Percentiles rank a stretch among this genome's conserved stretches.
phyloP scores from a whole-genome alignment of 805 yeast genomes.

The Kodamaea hsintzibuensis region DNA sequence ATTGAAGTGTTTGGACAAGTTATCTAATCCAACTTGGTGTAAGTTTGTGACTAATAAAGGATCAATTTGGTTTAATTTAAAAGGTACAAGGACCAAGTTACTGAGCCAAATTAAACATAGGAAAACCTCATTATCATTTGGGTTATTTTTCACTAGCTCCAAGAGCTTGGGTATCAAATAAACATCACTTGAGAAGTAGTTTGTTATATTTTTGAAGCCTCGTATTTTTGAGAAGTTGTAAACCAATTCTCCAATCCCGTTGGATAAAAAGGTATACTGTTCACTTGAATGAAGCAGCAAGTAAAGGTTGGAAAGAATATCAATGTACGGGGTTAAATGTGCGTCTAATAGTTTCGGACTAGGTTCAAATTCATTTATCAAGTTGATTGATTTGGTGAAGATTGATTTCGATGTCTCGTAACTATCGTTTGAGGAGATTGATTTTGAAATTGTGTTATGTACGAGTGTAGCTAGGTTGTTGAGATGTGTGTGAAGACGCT shows the following conservation, averaged over 20 bases:
- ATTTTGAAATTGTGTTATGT: background rate
- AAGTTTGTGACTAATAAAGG: conserved; percentile 33
- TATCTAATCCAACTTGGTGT: conserved; percentile 31
- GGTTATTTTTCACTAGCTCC: conserved; percentile 6
- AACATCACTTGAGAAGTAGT: conserved; percentile 62
- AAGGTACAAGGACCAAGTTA: conserved; percentile 72
- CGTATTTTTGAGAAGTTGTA: conserved; percentile 67
- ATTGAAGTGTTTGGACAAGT: conserved; percentile 30
- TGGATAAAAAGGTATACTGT: background rate
- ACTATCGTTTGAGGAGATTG: conserved; percentile 7
- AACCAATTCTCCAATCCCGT: conserved; percentile 36
- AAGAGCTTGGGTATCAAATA: conserved; percentile 38
- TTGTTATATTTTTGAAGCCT: conserved; percentile 60
- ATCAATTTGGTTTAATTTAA: conserved; percentile 49
- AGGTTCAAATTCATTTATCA: conserved; percentile 53
- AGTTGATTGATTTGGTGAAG: conserved; percentile 16
- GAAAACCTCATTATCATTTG: conserved; percentile 28
- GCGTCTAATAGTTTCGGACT: conserved; percentile 53
- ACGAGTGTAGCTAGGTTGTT: background rate
- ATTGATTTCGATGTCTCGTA: conserved; percentile 11
- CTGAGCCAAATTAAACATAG: conserved; percentile 70
- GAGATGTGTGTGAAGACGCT: conserved; percentile 9
- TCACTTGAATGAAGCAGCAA: conserved; percentile 10
- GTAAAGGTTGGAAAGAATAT: conserved; percentile 27
- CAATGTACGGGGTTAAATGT: conserved; percentile 35